Evolutionary conservation across 306 rosid species (phyloP), one percentile per base, ranked within the genome.

Genomic region (Fagus sylvatica): DNA sequence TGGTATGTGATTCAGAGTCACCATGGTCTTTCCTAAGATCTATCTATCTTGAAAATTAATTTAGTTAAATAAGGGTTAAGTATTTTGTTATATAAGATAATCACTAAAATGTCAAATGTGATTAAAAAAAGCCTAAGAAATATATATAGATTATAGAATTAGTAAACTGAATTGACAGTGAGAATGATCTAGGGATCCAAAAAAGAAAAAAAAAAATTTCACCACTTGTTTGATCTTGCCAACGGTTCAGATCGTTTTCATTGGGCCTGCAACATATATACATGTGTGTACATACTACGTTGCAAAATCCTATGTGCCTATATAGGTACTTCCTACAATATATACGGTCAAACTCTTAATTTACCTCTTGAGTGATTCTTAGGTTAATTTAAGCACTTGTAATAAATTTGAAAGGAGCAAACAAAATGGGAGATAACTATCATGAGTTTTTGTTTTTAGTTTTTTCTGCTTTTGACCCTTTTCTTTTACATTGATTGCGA

Each of bases 151-250:
- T 37, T 39, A 7, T 17, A 0, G 30, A 66, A 66, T 66, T 66
- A 66, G 49, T 32, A 17, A 3, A 66, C 49, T 39, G 49, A 22
- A 28, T 17, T 17, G 48, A 75, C 55, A 54, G 61, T 74, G 57
- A 48, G 51, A 62, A 32, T 68, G 59, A 68, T 69, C 64, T 19
- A 53, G 69, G 74, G 46, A 76, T 71, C 61, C 37, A 65, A 66
- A 66, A 33, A 13, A 11, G 51, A 61, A 42, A 53, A 56, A 19
- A 55, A 55, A 4, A 19, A 7, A 7, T 1, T 1, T 2, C 19
- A 4, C 64, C 16, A 57, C 36, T 57, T 28, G 11, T 46, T 46
- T 8, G 19, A 11, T 57, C 13, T 19, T 57, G 64, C 64, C 37
- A 10, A 57, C 11, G 64, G 64, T 28, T 11, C 51, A 28, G 64